A percentile compares a stretch with the other conserved stretches of the same genome.
phyloP scores from a whole-genome alignment of 257 asterid species.

The Solanum microdontum region DNA sequence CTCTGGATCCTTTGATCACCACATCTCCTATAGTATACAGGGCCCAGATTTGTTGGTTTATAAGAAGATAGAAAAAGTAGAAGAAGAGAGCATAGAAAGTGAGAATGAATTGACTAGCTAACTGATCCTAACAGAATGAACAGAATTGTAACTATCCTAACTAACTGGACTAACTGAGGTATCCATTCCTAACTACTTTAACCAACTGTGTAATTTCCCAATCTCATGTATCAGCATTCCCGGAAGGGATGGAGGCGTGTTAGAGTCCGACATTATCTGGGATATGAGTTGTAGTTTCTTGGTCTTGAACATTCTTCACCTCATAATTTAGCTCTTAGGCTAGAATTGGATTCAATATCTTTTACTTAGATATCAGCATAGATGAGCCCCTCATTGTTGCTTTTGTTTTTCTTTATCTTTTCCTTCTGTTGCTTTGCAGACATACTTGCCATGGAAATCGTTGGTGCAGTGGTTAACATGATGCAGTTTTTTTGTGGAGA shows the following conservation, averaged over 20 bases:
- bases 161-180: not conserved
- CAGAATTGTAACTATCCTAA: not conserved
- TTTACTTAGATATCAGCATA: not conserved
- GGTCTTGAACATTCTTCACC: not conserved
- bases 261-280: not conserved
- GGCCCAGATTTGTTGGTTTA: too few species aligned
- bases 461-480: constrained; percentile 5
- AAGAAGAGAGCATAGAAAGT: too few species aligned
- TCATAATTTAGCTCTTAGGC: not conserved
- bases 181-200: not conserved
- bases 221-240: not conserved
- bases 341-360: not conserved
- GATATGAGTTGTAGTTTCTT: not conserved
- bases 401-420: not conserved
- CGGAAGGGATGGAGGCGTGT: not conserved
- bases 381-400: not conserved
- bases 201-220: not conserved
- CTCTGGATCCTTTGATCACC: too few species aligned
- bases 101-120: not conserved
- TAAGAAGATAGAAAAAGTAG: too few species aligned
- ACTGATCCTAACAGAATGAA: not conserved
- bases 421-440: not conserved
- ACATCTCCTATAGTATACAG: too few species aligned
- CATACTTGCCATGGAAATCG: constrained; percentile 3
- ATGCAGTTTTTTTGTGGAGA: constrained; percentile 10